Percentiles rank a stretch among this genome's conserved stretches.
Evolutionary conservation across 257 asterid genomes (phyloP).

Genomic region (Ophiorrhiza pumila): DNA sequence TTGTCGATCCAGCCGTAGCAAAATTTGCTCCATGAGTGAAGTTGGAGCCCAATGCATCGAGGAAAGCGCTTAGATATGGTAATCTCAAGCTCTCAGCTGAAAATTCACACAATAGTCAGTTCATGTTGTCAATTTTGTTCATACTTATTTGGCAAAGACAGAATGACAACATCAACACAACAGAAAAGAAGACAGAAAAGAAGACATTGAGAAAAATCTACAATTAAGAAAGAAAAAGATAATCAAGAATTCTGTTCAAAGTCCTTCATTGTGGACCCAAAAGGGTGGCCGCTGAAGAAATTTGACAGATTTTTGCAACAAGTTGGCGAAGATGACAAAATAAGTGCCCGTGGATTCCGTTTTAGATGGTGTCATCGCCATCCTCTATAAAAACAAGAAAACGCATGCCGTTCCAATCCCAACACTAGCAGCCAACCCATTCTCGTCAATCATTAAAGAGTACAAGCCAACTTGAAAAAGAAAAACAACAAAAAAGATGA

Average conservation of each 20-base stretch:
- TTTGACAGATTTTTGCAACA: neutral
- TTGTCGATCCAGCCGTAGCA: constrained; percentile 90
- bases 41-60: constrained; percentile 84
- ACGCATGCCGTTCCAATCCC: too few species aligned
- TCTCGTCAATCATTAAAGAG: neutral
- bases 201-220: neutral
- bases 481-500: too few species aligned
- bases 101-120: neutral
- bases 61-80: constrained; percentile 71
- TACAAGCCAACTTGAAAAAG: neutral
- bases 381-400: constrained; percentile 6
- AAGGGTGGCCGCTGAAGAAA: neutral
- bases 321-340: constrained; percentile 1
- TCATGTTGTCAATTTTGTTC: too few species aligned
- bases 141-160: neutral
- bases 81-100: constrained; percentile 67
- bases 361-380: neutral
- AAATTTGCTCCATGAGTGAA: constrained; percentile 88
- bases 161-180: neutral
- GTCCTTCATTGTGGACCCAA: neutral
- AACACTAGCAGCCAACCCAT: neutral
- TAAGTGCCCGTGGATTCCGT: constrained; percentile 12
- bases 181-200: too few species aligned
- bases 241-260: neutral
- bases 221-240: neutral